phyloP scores from a whole-genome alignment of 208 protist genomes.

The Trypanosoma theileri region DNA sequence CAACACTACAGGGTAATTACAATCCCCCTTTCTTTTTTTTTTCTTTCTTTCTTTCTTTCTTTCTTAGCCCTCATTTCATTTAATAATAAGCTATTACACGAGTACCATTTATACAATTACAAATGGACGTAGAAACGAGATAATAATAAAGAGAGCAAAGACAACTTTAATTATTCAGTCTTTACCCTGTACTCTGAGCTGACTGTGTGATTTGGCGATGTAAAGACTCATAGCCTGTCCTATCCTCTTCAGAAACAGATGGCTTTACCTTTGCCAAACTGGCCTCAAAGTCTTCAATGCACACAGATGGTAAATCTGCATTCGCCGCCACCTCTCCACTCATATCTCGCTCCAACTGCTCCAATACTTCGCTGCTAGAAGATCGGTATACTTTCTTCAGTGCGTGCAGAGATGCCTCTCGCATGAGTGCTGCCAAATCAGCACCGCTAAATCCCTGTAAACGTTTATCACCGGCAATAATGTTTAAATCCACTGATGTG shows the following conservation, averaged over 20 bases:
- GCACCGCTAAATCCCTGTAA: slow-evolving; percentile 95
- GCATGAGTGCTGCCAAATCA: slow-evolving; percentile 92
- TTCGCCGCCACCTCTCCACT: slow-evolving; percentile 37
- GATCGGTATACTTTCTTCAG: slow-evolving; percentile 78
- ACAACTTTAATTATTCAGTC: slow-evolving; percentile 4
- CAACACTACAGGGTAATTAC: too few relatives aligned
- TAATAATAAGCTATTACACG: too few relatives aligned
- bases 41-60: too few relatives aligned
- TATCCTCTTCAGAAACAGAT: slow-evolving; percentile 74
- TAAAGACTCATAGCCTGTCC: slow-evolving; percentile 72
- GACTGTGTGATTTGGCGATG: slow-evolving; percentile 35
- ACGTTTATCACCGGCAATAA: slow-evolving; percentile 67
- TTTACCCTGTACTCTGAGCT: slow-evolving; percentile 32
- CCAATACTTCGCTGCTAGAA: slow-evolving; percentile 56
- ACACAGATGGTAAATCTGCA: slow-evolving; percentile 64
- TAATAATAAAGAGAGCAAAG: not conserved
- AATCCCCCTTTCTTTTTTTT: too few relatives aligned
- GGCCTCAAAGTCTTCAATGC: slow-evolving; percentile 56
- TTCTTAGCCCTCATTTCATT: too few relatives aligned
- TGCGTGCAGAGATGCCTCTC: slow-evolving; percentile 90
- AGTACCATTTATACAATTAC: too few relatives aligned
- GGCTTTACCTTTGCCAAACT: slow-evolving; percentile 73
- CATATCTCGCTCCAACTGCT: slow-evolving; percentile 75
- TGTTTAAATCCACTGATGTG: slow-evolving; percentile 67
- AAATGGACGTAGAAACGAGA: too few relatives aligned